phyloP scores from a whole-genome alignment of 495 filamentous ascomycete species.

The Neurospora intermedia region DNA sequence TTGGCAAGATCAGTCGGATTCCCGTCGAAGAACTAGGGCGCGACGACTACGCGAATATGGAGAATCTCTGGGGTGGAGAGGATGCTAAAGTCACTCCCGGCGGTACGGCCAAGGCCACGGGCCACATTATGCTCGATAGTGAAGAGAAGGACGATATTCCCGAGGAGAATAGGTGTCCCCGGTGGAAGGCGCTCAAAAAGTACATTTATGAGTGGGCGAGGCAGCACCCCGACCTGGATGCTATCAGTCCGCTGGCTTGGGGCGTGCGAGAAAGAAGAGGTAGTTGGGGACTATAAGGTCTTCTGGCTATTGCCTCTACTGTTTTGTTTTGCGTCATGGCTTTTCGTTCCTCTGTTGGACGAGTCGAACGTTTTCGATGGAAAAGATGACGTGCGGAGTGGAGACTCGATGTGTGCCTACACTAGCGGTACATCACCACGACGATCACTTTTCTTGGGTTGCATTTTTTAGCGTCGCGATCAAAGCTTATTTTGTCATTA shows the following conservation, averaged over 20 bases:
- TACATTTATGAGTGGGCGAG: constrained; percentile 81
- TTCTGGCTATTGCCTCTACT: neutral
- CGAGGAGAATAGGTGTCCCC: constrained; percentile 37
- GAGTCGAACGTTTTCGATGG: neutral
- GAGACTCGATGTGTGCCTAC: neutral
- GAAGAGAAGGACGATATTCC: constrained; percentile 25
- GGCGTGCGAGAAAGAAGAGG: constrained; percentile 64
- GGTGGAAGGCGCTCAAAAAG: constrained; percentile 70
- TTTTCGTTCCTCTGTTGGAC: constrained; percentile 3
- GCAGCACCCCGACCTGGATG: constrained; percentile 57
- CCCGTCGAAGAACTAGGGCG: constrained; percentile 51
- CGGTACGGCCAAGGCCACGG: constrained; percentile 20
- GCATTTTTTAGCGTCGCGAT: neutral
- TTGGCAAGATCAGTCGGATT: constrained; percentile 66
- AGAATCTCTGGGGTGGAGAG: constrained; percentile 44
- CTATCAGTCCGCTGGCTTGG: constrained; percentile 50
- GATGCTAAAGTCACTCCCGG: constrained; percentile 21
- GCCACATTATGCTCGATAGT: constrained; percentile 26
- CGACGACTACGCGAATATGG: constrained; percentile 56
- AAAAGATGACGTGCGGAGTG: neutral
- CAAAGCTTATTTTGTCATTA: neutral
- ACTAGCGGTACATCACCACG: neutral
- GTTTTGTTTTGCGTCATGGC: neutral
- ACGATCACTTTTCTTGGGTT: neutral
- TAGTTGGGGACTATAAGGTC: constrained; percentile 66